These are phyloP conservation scores for Mariannaea elegans DNA, from an alignment of 2,329 filamentous ascomycete genomes.

Conservation along the genomic window DNA sequence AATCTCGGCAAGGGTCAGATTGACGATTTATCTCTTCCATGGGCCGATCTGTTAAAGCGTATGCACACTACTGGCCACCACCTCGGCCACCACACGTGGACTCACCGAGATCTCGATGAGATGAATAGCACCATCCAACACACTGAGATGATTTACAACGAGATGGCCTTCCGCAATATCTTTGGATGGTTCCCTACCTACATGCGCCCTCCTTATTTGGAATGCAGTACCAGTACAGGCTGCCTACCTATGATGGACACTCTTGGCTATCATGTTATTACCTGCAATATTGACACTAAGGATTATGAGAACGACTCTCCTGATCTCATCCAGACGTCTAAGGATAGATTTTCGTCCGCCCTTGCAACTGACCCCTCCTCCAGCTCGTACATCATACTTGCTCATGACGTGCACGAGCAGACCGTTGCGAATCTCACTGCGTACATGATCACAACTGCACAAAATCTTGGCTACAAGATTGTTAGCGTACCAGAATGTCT, in stretches of 20 bases:
- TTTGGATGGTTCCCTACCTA: constrained; percentile 52
- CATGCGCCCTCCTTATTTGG: constrained; percentile 54
- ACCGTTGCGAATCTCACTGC: constrained; percentile 51
- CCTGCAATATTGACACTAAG: constrained; percentile 67
- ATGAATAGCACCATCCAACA: constrained; percentile 43
- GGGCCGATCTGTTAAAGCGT: constrained; percentile 48
- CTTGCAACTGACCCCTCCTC: constrained; percentile 44
- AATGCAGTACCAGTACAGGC: constrained; percentile 48
- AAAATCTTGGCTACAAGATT: constrained; percentile 51
- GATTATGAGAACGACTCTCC: constrained; percentile 63
- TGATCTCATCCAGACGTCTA: constrained; percentile 56
- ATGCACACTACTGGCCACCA: constrained; percentile 55
- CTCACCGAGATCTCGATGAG: constrained; percentile 51
- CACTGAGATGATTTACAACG: constrained; percentile 53
- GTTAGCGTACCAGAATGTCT: constrained; percentile 67
- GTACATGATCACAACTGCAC: constrained; percentile 54
- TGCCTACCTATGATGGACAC: constrained; percentile 46
- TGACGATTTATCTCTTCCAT: constrained; percentile 45
- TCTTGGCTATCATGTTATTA: constrained; percentile 65
- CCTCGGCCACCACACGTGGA: constrained; percentile 55
- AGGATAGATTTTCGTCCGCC: constrained; percentile 45
- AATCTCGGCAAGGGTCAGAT: constrained; percentile 51
- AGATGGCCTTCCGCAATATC: constrained; percentile 53
- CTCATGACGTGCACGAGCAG: constrained; percentile 59
- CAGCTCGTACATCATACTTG: constrained; percentile 60